Conservation (phyloP, 2,329 filamentous ascomycete species). For the Fusarium irregulare region DNA sequence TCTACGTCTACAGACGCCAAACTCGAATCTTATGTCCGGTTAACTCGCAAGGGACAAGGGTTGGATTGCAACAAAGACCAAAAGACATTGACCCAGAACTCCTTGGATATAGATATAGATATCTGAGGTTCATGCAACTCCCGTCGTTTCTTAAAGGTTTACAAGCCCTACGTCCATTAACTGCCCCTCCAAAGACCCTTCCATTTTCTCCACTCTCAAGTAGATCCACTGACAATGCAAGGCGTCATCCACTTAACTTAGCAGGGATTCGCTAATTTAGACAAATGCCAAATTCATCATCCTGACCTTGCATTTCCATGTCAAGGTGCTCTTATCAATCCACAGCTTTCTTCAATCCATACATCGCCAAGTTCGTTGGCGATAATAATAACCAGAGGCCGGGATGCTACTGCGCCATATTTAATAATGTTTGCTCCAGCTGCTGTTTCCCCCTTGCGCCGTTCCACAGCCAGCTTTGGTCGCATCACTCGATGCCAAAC, state of each 20-base stretch:
- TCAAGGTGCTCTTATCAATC: constrained; percentile 14
- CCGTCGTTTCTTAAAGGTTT: constrained; percentile 2
- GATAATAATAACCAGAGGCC: constrained; percentile 3
- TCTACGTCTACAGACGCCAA: too few relatives aligned
- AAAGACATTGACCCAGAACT: too few relatives aligned
- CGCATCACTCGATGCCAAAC: constrained; percentile 63
- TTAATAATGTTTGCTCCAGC: constrained; percentile 48
- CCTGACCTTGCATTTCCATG: constrained; percentile 6
- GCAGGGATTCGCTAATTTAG: constrained; percentile 32
- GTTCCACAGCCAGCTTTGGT: constrained; percentile 60
- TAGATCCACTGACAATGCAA: constrained; percentile 27
- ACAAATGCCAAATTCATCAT: constrained; percentile 39
- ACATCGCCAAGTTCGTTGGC: constrained; percentile 21
- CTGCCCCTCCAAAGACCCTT: constrained; percentile 30
- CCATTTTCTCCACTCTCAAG: constrained; percentile 15
- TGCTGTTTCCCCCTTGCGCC: constrained; percentile 54
- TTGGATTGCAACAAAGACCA: background rate
- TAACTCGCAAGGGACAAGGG: background rate
- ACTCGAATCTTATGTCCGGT: background rate
- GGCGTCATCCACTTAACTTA: constrained; percentile 35
- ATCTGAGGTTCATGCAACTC: background rate
- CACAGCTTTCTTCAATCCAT: constrained; percentile 5
- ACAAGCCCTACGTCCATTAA: constrained; percentile 4
- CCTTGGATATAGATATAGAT: background rate
- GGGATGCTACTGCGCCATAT: constrained; percentile 44